phyloP scores from a whole-genome alignment of 495 filamentous ascomycete species.

The Bryoglossum gracile region DNA sequence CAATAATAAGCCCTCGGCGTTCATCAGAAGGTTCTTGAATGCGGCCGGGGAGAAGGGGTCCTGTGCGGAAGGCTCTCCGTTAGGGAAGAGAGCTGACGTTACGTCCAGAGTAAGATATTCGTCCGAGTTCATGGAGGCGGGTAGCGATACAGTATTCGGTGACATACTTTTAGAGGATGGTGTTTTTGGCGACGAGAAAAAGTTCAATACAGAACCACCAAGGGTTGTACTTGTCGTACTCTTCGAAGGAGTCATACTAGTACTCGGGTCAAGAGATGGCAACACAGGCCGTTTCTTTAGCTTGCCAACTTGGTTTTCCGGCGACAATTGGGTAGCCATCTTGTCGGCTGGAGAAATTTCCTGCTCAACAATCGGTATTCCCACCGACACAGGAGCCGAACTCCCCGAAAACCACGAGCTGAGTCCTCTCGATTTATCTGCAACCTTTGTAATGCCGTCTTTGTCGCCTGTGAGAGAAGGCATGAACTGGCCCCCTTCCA shows the following conservation, averaged over 20 bases:
- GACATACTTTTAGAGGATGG: constrained; percentile 5
- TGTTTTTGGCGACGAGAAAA: constrained; percentile 20
- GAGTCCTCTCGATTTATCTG: constrained; percentile 36
- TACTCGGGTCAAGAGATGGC: constrained; percentile 29
- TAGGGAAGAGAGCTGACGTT: constrained; percentile 53
- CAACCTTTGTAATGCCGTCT: constrained; percentile 18
- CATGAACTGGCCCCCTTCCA: constrained; percentile 30
- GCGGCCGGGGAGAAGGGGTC: constrained; percentile 56
- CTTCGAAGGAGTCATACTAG: constrained; percentile 24
- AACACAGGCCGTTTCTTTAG: constrained; percentile 27
- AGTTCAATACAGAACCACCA: constrained; percentile 5
- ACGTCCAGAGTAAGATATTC: constrained; percentile 62
- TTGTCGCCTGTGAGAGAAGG: constrained; percentile 24
- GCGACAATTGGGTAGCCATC: constrained; percentile 22
- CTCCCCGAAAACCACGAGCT: constrained; percentile 47
- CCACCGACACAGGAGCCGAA: constrained; percentile 40
- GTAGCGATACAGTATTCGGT: constrained; percentile 16
- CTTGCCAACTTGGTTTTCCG: constrained; percentile 30
- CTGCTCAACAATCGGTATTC: constrained; percentile 27
- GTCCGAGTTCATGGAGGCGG: constrained; percentile 40
- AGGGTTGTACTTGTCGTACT: too few relatives aligned
- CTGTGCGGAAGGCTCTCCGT: constrained; percentile 31
- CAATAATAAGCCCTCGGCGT: constrained; percentile 56
- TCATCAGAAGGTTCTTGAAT: constrained; percentile 61
- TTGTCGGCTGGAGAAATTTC: constrained; percentile 13